Base-by-base conservation (phyloP, 805 yeast species). In the Myxozyma mucilagina region DNA sequence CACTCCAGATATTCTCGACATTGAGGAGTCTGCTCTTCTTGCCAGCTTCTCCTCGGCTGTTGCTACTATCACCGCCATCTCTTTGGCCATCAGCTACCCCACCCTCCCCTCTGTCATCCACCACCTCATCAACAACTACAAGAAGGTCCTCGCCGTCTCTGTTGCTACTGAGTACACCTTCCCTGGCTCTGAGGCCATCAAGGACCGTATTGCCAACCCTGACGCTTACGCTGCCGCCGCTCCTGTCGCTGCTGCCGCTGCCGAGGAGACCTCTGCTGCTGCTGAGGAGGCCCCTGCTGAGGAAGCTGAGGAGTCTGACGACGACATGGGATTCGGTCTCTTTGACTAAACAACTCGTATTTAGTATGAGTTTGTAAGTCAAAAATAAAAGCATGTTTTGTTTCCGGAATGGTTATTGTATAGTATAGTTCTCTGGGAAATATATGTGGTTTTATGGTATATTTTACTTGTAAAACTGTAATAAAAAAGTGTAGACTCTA, bases 121-220 rank as follows among this genome's bases (percentile, higher is more conserved):
- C 96, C 86, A 94, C 75, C 84, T 94, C 80, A 87, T 94, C 85
- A 94, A 94, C 97, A 87, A 89, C 87, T 94, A 94, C 96, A 94
- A 94, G 96, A 88, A 93, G 85, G 85, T 94, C 77, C 85, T 94
- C 80, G 97, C 98, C 76, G 86, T 94, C 76, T 96, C 99, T 70
- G 84, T 94, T 82, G 99, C 97, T 77, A 87, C 98, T 77, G 97
- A 94, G 80, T 94, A 92, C 90, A 89, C 97, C 77, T 94, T 87
- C 84, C 97, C 96, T 83, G 98, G 97, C 81, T 89, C 97, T 73
- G 99, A 92, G 85, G 92, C 93, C 72, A 87, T 94, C 84, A 90
- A 90, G 89, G 99, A 94, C 89, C 90, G 98, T 84, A 84, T 94
- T 76, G 98, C 97, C 80, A 93, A 94, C 96, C 99, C 99, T 80